Percentiles rank a stretch among this genome's conserved stretches.
phyloP scores from a whole-genome alignment of 345 rosid genomes.

The Physaria fendleri region DNA sequence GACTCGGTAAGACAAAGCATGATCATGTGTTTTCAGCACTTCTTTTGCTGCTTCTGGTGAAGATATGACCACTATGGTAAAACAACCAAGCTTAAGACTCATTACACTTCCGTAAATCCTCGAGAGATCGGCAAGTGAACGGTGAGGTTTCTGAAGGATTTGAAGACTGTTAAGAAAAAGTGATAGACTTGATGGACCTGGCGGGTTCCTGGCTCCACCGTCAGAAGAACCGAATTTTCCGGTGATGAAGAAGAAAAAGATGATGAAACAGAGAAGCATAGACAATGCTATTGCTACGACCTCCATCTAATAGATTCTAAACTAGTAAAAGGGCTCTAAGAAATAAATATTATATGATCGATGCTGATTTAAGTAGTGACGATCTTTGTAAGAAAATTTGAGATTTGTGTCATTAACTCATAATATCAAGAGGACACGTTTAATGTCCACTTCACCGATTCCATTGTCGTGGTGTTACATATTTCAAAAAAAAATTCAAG shows the following conservation, averaged over 20 bases:
- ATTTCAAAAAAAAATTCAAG: background rate
- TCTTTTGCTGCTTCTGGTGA: slow-evolving; percentile 38
- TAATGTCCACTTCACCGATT: slow-evolving; percentile 4
- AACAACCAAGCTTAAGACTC: slow-evolving; percentile 35
- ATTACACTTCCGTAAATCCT: slow-evolving; percentile 33
- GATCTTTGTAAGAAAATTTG: background rate
- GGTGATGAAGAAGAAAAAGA: background rate
- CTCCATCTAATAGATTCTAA: background rate
- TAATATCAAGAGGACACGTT: background rate
- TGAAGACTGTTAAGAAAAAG: slow-evolving; percentile 38
- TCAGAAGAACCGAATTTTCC: background rate
- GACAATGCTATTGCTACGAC: slow-evolving; percentile 2
- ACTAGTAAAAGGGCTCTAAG: background rate
- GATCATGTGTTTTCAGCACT: slow-evolving; percentile 39
- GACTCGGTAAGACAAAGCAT: slow-evolving; percentile 21
- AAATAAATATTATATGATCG: background rate
- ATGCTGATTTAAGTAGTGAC: background rate
- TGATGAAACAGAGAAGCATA: background rate
- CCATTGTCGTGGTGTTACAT: background rate
- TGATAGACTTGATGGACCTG: slow-evolving; percentile 35
- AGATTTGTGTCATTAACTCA: background rate
- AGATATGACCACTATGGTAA: slow-evolving; percentile 35
- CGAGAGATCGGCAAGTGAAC: slow-evolving; percentile 33
- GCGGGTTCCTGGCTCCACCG: slow-evolving; percentile 18
- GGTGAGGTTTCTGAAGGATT: slow-evolving; percentile 35